Percentiles rank a stretch among this genome's conserved stretches.
Evolutionary conservation across 352 stramenopile genomes (phyloP).

Genomic region (Globisporangium cylindrosporum): DNA sequence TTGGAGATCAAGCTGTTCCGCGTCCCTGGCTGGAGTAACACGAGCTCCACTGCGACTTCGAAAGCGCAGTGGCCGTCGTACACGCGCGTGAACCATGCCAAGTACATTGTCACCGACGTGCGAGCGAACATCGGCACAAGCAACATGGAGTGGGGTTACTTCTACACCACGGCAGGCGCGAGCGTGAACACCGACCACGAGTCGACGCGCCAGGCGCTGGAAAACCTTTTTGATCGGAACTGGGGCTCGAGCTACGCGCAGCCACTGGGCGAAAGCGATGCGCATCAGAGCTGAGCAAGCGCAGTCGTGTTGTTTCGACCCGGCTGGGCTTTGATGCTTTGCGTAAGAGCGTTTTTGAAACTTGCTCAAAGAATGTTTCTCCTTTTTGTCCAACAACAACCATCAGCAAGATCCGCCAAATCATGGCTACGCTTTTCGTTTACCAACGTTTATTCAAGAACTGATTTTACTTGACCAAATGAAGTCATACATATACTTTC

Average conservation of each 20-base stretch:
- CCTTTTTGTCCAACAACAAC: neutral
- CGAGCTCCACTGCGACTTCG: conserved; percentile 23
- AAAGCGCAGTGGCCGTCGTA: conserved; percentile 54
- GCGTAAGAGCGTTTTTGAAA: neutral
- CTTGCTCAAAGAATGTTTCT: neutral
- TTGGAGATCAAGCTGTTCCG: conserved; percentile 74
- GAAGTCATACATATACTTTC: too few relatives aligned
- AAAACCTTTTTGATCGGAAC: conserved; percentile 69
- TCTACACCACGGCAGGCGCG: conserved; percentile 77
- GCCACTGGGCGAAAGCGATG: conserved; percentile 17
- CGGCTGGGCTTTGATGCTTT: neutral
- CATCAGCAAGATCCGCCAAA: neutral
- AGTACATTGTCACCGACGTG: conserved; percentile 80
- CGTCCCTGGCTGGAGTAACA: conserved; percentile 78
- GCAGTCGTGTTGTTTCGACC: neutral
- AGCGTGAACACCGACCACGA: conserved; percentile 80
- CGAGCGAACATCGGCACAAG: conserved; percentile 83
- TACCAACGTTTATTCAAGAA: too few relatives aligned
- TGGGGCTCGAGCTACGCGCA: conserved; percentile 70
- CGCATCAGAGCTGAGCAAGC: neutral
- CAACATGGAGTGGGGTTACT: conserved; percentile 88
- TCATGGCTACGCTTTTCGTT: neutral
- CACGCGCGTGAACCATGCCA: conserved; percentile 83
- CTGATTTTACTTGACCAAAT: too few relatives aligned
- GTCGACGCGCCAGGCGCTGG: conserved; percentile 43